Percentiles rank a stretch among this genome's conserved stretches.
Conservation (phyloP, 768 basidiomycete species). For the Chiua virens region DNA sequence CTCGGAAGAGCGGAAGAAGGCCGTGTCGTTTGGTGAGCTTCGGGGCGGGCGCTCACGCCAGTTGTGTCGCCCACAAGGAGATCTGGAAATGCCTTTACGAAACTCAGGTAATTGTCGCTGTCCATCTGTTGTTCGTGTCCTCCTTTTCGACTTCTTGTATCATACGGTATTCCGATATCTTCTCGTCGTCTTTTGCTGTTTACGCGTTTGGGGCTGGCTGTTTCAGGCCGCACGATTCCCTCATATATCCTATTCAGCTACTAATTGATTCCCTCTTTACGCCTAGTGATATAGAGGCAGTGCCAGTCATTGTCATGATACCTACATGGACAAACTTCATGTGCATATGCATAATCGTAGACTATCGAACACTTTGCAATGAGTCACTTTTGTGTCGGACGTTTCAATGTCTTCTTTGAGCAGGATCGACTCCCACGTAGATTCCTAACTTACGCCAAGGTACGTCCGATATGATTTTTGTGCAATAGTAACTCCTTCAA, state of each 20-base stretch:
- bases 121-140: slow-evolving; percentile 10
- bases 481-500: no score
- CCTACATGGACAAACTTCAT: slow-evolving; percentile 5
- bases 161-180: neutral
- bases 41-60: no score
- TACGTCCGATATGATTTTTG: no score
- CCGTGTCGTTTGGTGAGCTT: slow-evolving; percentile 29
- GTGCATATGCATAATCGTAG: slow-evolving; percentile 23
- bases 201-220: neutral
- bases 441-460: no score
- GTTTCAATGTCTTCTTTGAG: no score
- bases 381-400: neutral
- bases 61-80: neutral
- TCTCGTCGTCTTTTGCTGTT: neutral
- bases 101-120: slow-evolving; percentile 17
- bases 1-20: slow-evolving; percentile 35
- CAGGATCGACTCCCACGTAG: no score
- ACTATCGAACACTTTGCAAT: slow-evolving; percentile 2
- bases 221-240: neutral
- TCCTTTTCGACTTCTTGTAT: neutral
- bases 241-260: slow-evolving; percentile 4
- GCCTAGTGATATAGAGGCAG: slow-evolving; percentile 1
- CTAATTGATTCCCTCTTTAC: slow-evolving; percentile 12
- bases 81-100: slow-evolving; percentile 5
- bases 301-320: slow-evolving; percentile 12